Base-by-base conservation (phyloP, 768 basidiomycete species). In the Boletus vermiculosoides region DNA sequence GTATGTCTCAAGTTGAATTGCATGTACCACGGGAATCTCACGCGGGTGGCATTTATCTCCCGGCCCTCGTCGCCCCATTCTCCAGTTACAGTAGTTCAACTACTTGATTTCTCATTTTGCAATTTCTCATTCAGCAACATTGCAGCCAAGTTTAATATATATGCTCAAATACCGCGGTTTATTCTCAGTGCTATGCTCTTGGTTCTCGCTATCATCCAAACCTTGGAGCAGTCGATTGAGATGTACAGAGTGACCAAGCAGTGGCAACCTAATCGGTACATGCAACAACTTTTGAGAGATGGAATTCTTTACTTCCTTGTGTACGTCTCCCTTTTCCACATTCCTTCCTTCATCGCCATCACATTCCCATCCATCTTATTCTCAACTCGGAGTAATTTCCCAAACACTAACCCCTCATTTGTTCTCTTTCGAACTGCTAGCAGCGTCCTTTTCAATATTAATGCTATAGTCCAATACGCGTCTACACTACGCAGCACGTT, bases 21-120 rank as follows among this genome's bases (percentile, higher is more conserved):
- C 16, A 40, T 13, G 0, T 20, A 6, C 18, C 3, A 1, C 0
- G 15, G 1, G 3, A 16, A 40, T 20, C 37, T 37, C 18, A 31
- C 8, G 13, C 16, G 5, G 8, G 1, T 12, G 8, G 1, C 4
- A 6, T 18, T 31, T 16, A 5, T 25, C 44, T 23, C 9, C 15
- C n/a, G n/a, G n/a, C n/a, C n/a, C n/a, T n/a, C 16, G 1, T 18
- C 0, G 4, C 15, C 1, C 10, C 15, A 20, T 15, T 13, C 4
- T 10, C 11, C 9, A 57, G 55, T 46, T 20, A 33, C 30, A 23
- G 11, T 36, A 7, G 13, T 1, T 6, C 50, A 52, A 25, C 2
- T 48, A 4, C 0, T 3, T 1, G 23, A 31, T 20, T n/a, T 31
- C 18, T 25, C 45, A 0, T 13, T 57, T 15, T 59, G 58, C 6